Conservation (phyloP, 495 filamentous ascomycete species). For the Jackrogersella multiformis region DNA sequence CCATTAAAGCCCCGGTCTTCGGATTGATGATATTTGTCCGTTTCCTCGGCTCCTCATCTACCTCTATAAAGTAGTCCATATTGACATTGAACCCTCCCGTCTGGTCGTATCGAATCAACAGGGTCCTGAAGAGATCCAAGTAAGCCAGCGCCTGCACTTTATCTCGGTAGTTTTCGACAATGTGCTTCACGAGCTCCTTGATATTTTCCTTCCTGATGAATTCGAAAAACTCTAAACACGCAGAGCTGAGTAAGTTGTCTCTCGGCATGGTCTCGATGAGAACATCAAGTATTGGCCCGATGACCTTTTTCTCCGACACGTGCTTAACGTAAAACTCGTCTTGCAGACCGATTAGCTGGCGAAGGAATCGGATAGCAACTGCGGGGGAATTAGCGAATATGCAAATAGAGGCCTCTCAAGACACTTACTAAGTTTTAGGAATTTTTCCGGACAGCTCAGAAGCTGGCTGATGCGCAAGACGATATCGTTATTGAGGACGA, state of each 20-base stretch:
- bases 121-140: constrained; percentile 81
- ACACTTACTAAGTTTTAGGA: constrained; percentile 84
- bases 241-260: constrained; percentile 95
- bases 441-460: constrained; percentile 86
- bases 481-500: constrained; percentile 82
- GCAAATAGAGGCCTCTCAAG: neutral
- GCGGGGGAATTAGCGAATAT: constrained; percentile 8
- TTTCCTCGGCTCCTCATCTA: constrained; percentile 61
- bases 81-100: constrained; percentile 71
- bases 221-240: constrained; percentile 95
- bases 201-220: constrained; percentile 87
- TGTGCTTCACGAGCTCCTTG: constrained; percentile 80
- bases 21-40: constrained; percentile 69
- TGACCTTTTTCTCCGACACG: constrained; percentile 82
- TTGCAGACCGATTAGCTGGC: constrained; percentile 82
- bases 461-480: constrained; percentile 84
- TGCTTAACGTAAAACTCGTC: constrained; percentile 94
- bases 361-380: constrained; percentile 96
- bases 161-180: constrained; percentile 90
- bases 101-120: constrained; percentile 84
- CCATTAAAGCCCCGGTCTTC: constrained; percentile 76
- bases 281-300: constrained; percentile 88
- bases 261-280: constrained; percentile 90
- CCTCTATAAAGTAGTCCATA: constrained; percentile 62
- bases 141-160: constrained; percentile 81